These are phyloP conservation scores for Paracoccidioides lutzii DNA, from an alignment of 2,329 filamentous ascomycete species.

Conservation along the genomic window DNA sequence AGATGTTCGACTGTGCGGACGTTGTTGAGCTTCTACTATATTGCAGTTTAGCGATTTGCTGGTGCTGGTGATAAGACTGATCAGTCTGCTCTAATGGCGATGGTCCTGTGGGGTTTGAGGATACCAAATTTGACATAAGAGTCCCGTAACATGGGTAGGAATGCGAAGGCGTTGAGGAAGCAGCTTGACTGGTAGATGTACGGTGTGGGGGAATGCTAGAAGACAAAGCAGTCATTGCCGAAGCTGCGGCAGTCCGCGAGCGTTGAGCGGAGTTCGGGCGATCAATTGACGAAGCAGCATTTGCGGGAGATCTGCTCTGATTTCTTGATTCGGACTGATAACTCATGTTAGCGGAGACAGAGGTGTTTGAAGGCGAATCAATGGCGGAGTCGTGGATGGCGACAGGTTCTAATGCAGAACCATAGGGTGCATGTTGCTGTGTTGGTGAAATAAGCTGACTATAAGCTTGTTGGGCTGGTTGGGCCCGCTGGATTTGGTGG, in stretches of 20 bases:
- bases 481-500: background rate
- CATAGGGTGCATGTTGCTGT: background rate
- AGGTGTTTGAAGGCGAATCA: background rate
- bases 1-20: constrained; percentile 1
- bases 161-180: background rate
- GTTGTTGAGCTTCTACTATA: constrained; percentile 3
- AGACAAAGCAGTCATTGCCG: constrained; percentile 11
- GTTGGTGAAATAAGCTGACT: background rate
- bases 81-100: background rate
- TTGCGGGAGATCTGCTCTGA: background rate
- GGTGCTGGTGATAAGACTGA: background rate
- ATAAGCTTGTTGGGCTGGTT: background rate
- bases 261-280: constrained; percentile 7
- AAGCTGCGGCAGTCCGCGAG: constrained; percentile 8
- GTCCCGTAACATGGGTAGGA: background rate
- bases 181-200: background rate
- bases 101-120: background rate
- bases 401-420: background rate
- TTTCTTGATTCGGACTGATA: background rate
- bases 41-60: constrained; percentile 1
- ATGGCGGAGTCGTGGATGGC: background rate
- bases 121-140: background rate
- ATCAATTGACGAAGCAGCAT: background rate
- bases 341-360: background rate
- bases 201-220: constrained; percentile 3